Evolutionary conservation across 176 grass and related monocot species (phyloP).

Genomic region (Dendrocalamus sinicus): DNA sequence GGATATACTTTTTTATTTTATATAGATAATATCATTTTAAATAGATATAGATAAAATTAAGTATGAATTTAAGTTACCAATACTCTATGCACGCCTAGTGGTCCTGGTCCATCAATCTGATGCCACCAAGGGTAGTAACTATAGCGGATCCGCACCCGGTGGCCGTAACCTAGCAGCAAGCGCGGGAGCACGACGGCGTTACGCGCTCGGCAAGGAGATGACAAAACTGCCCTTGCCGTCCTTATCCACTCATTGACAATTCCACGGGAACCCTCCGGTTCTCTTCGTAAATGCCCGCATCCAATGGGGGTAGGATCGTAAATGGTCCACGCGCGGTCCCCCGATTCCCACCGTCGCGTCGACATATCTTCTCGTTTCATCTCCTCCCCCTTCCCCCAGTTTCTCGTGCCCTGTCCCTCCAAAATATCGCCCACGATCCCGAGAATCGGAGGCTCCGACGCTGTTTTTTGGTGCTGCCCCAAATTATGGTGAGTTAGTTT

Average conservation of each 20-base stretch:
- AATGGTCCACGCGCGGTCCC: not conserved
- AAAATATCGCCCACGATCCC: conserved; percentile 45
- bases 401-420: conserved; percentile 36
- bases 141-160: not conserved
- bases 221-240: not conserved
- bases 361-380: conserved; percentile 38
- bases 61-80: too few species aligned
- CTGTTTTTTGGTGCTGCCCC: not conserved
- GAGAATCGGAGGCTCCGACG: conserved; percentile 6
- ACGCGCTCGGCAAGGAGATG: not conserved
- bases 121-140: too few species aligned
- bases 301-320: fast-evolving
- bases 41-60: too few species aligned
- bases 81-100: too few species aligned
- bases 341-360: conserved; percentile 39
- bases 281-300: not conserved
- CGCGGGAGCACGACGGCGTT: conserved; percentile 51
- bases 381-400: conserved; percentile 14
- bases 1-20: too few species aligned
- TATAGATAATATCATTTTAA: too few species aligned
- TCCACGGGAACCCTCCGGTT: not conserved
- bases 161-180: conserved; percentile 47
- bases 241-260: conserved; percentile 38
- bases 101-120: too few species aligned
- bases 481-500: conserved; percentile 16